Base-by-base conservation (phyloP, 2,329 filamentous ascomycete species). In the Knufia petricola region DNA sequence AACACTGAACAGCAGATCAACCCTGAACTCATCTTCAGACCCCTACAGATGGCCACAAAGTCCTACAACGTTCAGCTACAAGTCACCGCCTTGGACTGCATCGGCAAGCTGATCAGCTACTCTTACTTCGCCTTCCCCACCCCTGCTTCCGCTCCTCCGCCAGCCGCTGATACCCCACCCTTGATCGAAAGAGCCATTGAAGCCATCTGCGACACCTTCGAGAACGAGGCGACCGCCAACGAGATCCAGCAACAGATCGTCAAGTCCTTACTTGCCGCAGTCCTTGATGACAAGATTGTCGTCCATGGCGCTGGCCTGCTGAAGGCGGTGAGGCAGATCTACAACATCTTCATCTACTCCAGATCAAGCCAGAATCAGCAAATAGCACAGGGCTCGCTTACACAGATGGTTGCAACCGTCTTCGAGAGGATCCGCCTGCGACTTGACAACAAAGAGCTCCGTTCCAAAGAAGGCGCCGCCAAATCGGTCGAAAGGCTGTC, bases 171-270 rank as follows among this genome's bases (percentile, higher is more conserved):
- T 47, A 55, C 49, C 39, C 74, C 84, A 3, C 89, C 90, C 13
- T 74, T 98, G 57, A 98, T 98, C 63, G 94, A 98, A 69, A 80
- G 90, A 56, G 92, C 94, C 51, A 98, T 98, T 61, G 94, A 98
- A 68, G 95, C 92, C 30, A 98, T 98, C 73, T 98, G 92, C 74
- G 90, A 96, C 64, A 98, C 92, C 66, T 98, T 98, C 64, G 89
- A 96, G 64, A 90, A 92, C 63, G 92, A 98, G 69, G 86, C 86
- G 1, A 98, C 94, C 0, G 82, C 87, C 2, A 78, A 84, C 46
- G 90, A 95, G 65, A 84, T 96, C 41, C 92, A 98, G 67, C 79
- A 96, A 59, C 92, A 98, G 69, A 98, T 98, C 59, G 87, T 98
- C 65, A 96, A 98, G 70, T 96, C 92, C 1, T 74, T 98, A 51